Base-by-base conservation (phyloP, 2,329 filamentous ascomycete species). In the Botrytis aclada region DNA sequence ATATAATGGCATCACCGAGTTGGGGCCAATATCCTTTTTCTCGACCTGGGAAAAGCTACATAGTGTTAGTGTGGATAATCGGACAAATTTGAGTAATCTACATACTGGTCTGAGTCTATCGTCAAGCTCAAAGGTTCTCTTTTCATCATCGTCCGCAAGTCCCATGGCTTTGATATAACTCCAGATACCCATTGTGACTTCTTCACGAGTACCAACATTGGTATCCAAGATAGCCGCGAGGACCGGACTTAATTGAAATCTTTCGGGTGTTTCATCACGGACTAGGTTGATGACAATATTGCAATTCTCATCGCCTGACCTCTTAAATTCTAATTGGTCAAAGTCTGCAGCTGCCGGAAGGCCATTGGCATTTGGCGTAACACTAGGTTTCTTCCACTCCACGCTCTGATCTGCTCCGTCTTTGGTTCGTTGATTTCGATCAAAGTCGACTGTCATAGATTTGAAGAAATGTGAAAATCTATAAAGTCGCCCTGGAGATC, bases 121-220 rank as follows among this genome's bases (percentile, higher is more conserved):
- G 80, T 99, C 95, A 80, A 96, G 98, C 56, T 93, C 91, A 78
- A 99, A 95, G 74, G 93, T 92, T 75, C 96, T 89, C 84, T 96
- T 96, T 81, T 99, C 96, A 74, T 98, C 95, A 76, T 97, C 95
- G 81, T 98, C 95, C 81, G 97, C 94, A 64, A 99, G 85, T 29
- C 91, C 90, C 85, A 93, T 92, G 32, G 93, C 87, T 77, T 93
- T 91, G 77, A 97, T 93, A 79, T 99, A 99, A 81, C 98, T 95
- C 94, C 95, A 99, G 45, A 99, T 88, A 22, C 93, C 95, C 86
- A 97, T 93, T 41, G 97, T 90, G 10, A 95, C 92, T 75, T 96
- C 94, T 56, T 94, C 92, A 43, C 94, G 91, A 41, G 96, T 95
- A 69, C 94, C 95, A 82, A 97, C 94, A 66, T 90, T 87, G 79